phyloP scores from a whole-genome alignment of 2,329 filamentous ascomycete species.

The Alternaria infectoria region DNA sequence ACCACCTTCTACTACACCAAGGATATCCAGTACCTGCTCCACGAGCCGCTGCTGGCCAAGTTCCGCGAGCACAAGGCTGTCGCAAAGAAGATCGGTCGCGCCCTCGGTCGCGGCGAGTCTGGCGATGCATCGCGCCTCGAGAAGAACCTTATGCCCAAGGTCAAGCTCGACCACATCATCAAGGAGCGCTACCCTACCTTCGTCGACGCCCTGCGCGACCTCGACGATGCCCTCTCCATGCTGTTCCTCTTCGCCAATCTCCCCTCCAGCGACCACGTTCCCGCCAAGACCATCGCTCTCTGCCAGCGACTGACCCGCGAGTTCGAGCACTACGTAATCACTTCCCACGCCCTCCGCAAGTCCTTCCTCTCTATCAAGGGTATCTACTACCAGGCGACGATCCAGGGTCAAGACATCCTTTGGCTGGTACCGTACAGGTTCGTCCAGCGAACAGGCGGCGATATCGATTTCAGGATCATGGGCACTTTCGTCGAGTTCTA shows the following conservation, averaged over 20 bases:
- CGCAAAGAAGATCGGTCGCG: slow-evolving; percentile 95
- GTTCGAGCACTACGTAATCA: slow-evolving; percentile 97
- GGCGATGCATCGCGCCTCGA: slow-evolving; percentile 87
- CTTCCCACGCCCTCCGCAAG: slow-evolving; percentile 88
- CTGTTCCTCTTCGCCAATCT: slow-evolving; percentile 97
- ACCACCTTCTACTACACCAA: slow-evolving; percentile 94
- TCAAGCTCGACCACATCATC: slow-evolving; percentile 95
- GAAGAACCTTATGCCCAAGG: slow-evolving; percentile 85
- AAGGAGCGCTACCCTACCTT: slow-evolving; percentile 98
- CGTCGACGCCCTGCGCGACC: slow-evolving; percentile 87
- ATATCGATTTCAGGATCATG: slow-evolving; percentile 99
- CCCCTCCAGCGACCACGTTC: slow-evolving; percentile 85
- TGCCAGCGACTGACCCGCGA: slow-evolving; percentile 93
- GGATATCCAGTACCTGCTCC: slow-evolving; percentile 97
- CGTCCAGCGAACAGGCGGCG: slow-evolving; percentile 90
- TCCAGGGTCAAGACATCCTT: slow-evolving; percentile 94
- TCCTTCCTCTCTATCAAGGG: slow-evolving; percentile 99
- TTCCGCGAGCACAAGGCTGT: slow-evolving; percentile 97
- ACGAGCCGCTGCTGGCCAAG: slow-evolving; percentile 91
- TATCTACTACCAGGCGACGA: slow-evolving; percentile 98
- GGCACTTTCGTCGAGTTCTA: slow-evolving; percentile 99
- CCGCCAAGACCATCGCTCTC: slow-evolving; percentile 91
- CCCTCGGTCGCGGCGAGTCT: slow-evolving; percentile 89
- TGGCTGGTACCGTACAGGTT: slow-evolving; percentile 99
- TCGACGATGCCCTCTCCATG: slow-evolving; percentile 96